Evolutionary conservation across 2,329 filamentous ascomycete species (phyloP).

Genomic region (Emergomyces pasteurianus): DNA sequence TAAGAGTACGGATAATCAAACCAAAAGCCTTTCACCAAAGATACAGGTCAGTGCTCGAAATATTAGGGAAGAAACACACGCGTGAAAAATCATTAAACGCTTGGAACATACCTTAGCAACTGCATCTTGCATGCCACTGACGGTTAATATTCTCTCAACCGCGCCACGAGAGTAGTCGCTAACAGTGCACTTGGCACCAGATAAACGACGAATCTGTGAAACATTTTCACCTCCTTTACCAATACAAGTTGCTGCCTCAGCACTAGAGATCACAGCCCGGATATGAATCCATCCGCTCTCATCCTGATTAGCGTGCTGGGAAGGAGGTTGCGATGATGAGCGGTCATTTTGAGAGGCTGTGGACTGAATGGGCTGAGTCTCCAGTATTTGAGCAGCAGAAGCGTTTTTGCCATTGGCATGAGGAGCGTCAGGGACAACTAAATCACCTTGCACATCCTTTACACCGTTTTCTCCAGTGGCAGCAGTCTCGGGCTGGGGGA

Average conservation of each 20-base stretch:
- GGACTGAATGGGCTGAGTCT: conserved; percentile 48
- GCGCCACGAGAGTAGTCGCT: conserved; percentile 96
- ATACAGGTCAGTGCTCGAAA: conserved; percentile 13
- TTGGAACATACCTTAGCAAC: conserved; percentile 68
- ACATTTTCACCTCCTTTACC: conserved; percentile 98
- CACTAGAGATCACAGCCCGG: conserved; percentile 90
- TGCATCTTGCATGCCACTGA: conserved; percentile 91
- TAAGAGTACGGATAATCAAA: conserved; percentile 92
- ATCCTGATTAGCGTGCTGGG: conserved; percentile 52
- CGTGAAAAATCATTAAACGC: conserved; percentile 1
- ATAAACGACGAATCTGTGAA: conserved; percentile 87
- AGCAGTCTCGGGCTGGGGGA: conserved; percentile 21
- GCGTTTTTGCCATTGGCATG: conserved; percentile 42
- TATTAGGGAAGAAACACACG: conserved; percentile 5
- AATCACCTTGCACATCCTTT: conserved; percentile 55
- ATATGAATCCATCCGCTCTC: conserved; percentile 96
- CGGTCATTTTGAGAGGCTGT: conserved; percentile 44
- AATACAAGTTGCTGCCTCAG: conserved; percentile 94
- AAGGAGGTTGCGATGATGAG: conserved; percentile 27
- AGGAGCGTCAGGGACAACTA: conserved; percentile 53
- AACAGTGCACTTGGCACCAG: conserved; percentile 95
- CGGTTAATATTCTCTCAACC: conserved; percentile 92
- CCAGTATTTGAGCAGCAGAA: conserved; percentile 26
- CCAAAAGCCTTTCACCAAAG: conserved; percentile 64
- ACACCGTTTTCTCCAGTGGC: conserved; percentile 29